phyloP scores from a whole-genome alignment of 768 basidiomycete genomes.

The Austroboletus eburneus region DNA sequence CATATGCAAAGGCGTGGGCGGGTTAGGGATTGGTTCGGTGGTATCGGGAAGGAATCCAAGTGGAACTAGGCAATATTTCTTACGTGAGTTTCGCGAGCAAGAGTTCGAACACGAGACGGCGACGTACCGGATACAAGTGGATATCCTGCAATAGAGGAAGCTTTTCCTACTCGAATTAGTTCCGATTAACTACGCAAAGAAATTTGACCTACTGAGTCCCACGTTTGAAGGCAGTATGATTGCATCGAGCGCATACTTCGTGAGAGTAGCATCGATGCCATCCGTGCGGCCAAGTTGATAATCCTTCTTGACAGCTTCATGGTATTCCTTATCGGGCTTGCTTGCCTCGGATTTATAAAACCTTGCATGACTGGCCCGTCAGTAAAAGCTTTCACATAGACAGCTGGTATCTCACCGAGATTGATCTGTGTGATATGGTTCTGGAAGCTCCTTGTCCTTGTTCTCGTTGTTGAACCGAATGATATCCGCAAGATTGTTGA shows the following conservation, averaged over 20 bases:
- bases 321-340: conserved; percentile 33
- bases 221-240: conserved; percentile 41
- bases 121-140: conserved; percentile 33
- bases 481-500: conserved; percentile 51
- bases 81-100: background rate
- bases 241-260: conserved; percentile 46
- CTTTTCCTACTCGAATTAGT: too few species aligned
- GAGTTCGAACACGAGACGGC: background rate
- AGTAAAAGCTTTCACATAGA: background rate
- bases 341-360: conserved; percentile 21
- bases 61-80: conserved; percentile 36
- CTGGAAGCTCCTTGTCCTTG: conserved; percentile 42
- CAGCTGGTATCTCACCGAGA: conserved; percentile 25
- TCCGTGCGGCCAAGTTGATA: conserved; percentile 45
- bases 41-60: conserved; percentile 37
- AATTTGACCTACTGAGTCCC: conserved; percentile 5
- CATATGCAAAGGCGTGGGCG: conserved; percentile 34
- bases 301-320: conserved; percentile 41
- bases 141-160: conserved; percentile 35
- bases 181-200: too few species aligned
- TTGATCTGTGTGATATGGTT: conserved; percentile 34
- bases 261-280: conserved; percentile 52
- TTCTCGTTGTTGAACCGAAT: conserved; percentile 55
- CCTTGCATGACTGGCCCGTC: conserved; percentile 7
- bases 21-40: conserved; percentile 24